phyloP scores from a whole-genome alignment of 2,329 filamentous ascomycete species.

The Cladosporium sp. region DNA sequence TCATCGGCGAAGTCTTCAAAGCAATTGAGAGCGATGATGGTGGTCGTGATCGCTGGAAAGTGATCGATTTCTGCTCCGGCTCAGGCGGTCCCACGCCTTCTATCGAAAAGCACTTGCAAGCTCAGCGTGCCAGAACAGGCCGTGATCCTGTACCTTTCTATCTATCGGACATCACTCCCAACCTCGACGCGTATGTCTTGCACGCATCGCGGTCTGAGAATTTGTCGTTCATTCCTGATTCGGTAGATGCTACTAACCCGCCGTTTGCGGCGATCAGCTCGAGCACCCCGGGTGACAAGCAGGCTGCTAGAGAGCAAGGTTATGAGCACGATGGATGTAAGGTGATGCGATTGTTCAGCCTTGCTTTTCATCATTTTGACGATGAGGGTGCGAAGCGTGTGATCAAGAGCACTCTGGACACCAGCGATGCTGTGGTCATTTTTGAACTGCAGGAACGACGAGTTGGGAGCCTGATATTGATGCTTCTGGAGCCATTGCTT shows the following conservation, averaged over 20 bases:
- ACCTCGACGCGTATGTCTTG: slow-evolving; percentile 35
- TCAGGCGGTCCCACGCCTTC: slow-evolving; percentile 54
- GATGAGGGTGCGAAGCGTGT: slow-evolving; percentile 59
- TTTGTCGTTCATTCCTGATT: slow-evolving; percentile 55
- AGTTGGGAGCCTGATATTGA: slow-evolving; percentile 27
- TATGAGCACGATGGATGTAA: slow-evolving; percentile 22
- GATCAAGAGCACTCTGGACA: slow-evolving; percentile 60
- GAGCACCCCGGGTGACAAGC: slow-evolving; percentile 38
- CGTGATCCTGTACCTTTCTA: slow-evolving; percentile 33
- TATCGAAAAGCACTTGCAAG: slow-evolving; percentile 34
- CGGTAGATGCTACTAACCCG: slow-evolving; percentile 63
- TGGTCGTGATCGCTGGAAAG: slow-evolving; percentile 44
- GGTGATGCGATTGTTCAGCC: slow-evolving; percentile 66
- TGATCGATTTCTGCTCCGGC: slow-evolving; percentile 74
- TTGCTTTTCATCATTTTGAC: slow-evolving; percentile 74
- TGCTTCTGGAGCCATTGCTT: slow-evolving; percentile 38
- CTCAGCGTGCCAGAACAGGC: slow-evolving; percentile 16
- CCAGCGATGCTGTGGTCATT: slow-evolving; percentile 64
- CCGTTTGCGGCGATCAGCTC: slow-evolving; percentile 38
- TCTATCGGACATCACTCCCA: slow-evolving; percentile 38
- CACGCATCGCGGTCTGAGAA: slow-evolving; percentile 35
- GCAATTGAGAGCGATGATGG: slow-evolving; percentile 10
- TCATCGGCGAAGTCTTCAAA: slow-evolving; percentile 44
- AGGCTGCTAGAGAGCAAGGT: slow-evolving; percentile 14
- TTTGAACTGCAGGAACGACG: slow-evolving; percentile 68